These are phyloP conservation scores for Beauveria australis DNA, from an alignment of 2,329 filamentous ascomycete genomes.

Conservation along the genomic window DNA sequence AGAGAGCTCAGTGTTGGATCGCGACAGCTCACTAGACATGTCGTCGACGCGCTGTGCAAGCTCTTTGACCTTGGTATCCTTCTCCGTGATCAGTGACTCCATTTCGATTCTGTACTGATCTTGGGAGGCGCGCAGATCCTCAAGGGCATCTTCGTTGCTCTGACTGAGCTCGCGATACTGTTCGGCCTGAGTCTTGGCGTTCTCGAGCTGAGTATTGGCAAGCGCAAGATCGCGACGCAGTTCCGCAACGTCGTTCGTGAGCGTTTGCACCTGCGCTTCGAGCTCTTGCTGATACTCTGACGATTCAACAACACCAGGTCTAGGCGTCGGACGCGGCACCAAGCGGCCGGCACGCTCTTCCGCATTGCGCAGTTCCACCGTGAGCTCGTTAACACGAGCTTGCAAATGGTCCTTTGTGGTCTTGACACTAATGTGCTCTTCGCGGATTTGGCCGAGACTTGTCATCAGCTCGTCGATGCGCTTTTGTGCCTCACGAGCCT, in stretches of 20 bases:
- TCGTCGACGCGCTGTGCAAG: conserved; percentile 78
- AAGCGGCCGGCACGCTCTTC: conserved; percentile 80
- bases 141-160: conserved; percentile 76
- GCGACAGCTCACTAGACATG: conserved; percentile 70
- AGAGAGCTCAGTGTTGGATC: conserved; percentile 75
- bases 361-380: conserved; percentile 77
- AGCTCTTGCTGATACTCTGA: conserved; percentile 39
- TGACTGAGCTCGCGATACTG: conserved; percentile 86
- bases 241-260: conserved; percentile 76
- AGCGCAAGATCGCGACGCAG: conserved; percentile 82
- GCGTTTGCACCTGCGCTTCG: conserved; percentile 64
- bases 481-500: conserved; percentile 79
- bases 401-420: conserved; percentile 86
- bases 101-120: conserved; percentile 86
- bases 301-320: conserved; percentile 39
- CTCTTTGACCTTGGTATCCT: conserved; percentile 71
- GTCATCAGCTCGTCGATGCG: conserved; percentile 85
- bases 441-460: conserved; percentile 70
- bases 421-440: conserved; percentile 79
- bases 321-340: conserved; percentile 67
- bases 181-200: conserved; percentile 71
- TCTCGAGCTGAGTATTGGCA: conserved; percentile 70
- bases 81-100: conserved; percentile 65
- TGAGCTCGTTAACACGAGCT: conserved; percentile 77
- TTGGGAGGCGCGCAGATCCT: conserved; percentile 68